Evolutionary conservation across 495 filamentous ascomycete species (phyloP), one percentile per base, ranked within the genome.

Genomic region (Aspergillus homomorphus): DNA sequence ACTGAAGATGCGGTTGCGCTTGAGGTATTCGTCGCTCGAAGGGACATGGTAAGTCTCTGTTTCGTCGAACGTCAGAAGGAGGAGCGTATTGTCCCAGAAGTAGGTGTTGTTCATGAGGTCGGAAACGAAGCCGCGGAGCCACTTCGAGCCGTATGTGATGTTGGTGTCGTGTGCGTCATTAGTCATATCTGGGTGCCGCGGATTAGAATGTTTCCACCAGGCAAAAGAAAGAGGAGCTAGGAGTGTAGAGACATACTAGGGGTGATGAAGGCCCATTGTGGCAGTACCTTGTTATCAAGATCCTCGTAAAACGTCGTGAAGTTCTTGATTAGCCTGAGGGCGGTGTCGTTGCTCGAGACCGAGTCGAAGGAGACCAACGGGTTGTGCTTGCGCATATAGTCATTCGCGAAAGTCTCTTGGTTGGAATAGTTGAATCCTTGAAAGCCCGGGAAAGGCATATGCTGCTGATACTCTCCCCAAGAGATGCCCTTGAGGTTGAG

Each of bases 351-450:
- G 48, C 69, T 70, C 44, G 80, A 76, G 49, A 87, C 78, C 22
- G 76, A 78, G 65, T 86, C 80, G 57, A 76, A 85, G 56, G 80
- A 71, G 19, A 87, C 68, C 18, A 83, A 64, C 0, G 85, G 86
- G 71, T 88, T 86, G 73, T 89, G 87, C 74, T 89, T 90, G 53
- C 87, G 80, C 12, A 89, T 85, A 63, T 90, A 90, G 66, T 82
- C 77, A 53, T 87, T 84, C 15, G 73, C 69, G 21, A 74, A 73
- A 21, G 71, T 73, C 57, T 69, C 44, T 57, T 77, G 76, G 66
- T 86, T 82, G 30, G 70, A 68, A 38, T 75, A 77, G 48, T 78
- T 82, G 53, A 66, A 75, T 23, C 82, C 85, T 58, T 81, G 72
- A 70, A 82, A 89, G 22, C 87, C 87, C 16, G 83, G 69, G 64